Evolutionary conservation across 2,329 filamentous ascomycete genomes (phyloP).

Genomic region (Teratosphaeriaceae sp.): DNA sequence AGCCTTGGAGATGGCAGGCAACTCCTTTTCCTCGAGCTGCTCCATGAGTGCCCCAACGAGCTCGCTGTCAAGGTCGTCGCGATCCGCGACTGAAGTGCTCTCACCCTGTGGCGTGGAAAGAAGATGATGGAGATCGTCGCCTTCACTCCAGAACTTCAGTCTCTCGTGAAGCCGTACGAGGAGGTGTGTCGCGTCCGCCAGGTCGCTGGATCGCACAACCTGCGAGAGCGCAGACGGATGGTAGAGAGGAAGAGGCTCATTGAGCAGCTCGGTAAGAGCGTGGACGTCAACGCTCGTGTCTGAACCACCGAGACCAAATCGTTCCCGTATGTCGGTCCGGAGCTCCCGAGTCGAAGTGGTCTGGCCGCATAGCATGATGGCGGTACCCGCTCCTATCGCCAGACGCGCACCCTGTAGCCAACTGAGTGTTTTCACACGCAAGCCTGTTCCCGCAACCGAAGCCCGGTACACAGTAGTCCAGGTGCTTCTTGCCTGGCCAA

Average conservation of each 20-base stretch:
- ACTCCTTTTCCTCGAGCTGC: conserved; percentile 45
- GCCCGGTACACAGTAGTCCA: conserved; percentile 21
- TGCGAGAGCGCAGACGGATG: conserved; percentile 88
- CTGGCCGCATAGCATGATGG: conserved; percentile 78
- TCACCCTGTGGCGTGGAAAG: conserved; percentile 38
- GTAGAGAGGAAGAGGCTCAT: conserved; percentile 81
- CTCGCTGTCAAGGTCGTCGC: conserved; percentile 14
- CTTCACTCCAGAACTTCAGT: conserved; percentile 76
- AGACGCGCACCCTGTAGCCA: conserved; percentile 84
- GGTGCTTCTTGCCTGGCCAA: conserved; percentile 8
- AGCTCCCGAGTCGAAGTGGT: conserved; percentile 60
- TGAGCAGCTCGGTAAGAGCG: conserved; percentile 44
- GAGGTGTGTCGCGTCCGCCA: conserved; percentile 62
- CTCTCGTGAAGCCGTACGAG: conserved; percentile 65
- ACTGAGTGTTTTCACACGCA: conserved; percentile 15
- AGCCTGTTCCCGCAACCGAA: conserved; percentile 19
- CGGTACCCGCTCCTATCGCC: conserved; percentile 83
- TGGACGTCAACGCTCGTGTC: conserved; percentile 8
- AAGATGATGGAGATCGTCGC: conserved; percentile 73
- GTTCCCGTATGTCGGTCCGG: conserved; percentile 30
- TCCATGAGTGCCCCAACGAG: conserved; percentile 19
- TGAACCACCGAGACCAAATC: conserved; percentile 6
- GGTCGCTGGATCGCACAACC: conserved; percentile 76
- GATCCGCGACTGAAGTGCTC: conserved; percentile 7
- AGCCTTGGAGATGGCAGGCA: conserved; percentile 18